These are phyloP conservation scores for Glycine soja DNA, from an alignment of 306 rosid species.

Conservation along the genomic window DNA sequence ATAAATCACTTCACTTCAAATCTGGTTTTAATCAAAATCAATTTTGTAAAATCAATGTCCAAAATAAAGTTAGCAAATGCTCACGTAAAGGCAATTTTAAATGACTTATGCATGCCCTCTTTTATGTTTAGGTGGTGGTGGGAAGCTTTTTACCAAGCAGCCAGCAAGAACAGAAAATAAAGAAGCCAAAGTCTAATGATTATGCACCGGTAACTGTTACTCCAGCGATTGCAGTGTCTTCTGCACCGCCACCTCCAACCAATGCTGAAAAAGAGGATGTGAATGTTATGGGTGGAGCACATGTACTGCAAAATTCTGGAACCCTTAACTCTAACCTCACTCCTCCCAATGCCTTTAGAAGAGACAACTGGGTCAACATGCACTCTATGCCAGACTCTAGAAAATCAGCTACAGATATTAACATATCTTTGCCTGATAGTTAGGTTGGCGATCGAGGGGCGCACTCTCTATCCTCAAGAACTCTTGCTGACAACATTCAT, in stretches of 20 bases:
- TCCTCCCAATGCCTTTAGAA: constrained; percentile 59
- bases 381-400: constrained; percentile 71
- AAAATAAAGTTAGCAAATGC: not conserved
- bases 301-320: constrained; percentile 60
- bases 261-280: constrained; percentile 65
- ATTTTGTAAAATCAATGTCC: not conserved
- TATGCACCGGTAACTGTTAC: constrained; percentile 33
- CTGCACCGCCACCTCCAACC: constrained; percentile 48
- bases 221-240: constrained; percentile 47
- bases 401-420: constrained; percentile 75
- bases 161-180: constrained; percentile 68
- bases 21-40: not conserved
- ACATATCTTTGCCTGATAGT: constrained; percentile 78
- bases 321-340: constrained; percentile 52
- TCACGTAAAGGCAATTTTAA: not conserved
- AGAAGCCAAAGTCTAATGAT: constrained; percentile 61
- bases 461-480: constrained; percentile 1
- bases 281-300: constrained; percentile 56
- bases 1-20: not conserved
- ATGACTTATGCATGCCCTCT: constrained; percentile 7
- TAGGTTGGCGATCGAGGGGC: constrained; percentile 44
- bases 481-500: constrained; percentile 55
- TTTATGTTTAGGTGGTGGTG: constrained; percentile 71
- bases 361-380: constrained; percentile 83
- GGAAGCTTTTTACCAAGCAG: constrained; percentile 82